These are phyloP conservation scores for Lunasporangiospora selenospora DNA, from an alignment of 192 early-diverging fungal genomes.

Conservation along the genomic window DNA sequence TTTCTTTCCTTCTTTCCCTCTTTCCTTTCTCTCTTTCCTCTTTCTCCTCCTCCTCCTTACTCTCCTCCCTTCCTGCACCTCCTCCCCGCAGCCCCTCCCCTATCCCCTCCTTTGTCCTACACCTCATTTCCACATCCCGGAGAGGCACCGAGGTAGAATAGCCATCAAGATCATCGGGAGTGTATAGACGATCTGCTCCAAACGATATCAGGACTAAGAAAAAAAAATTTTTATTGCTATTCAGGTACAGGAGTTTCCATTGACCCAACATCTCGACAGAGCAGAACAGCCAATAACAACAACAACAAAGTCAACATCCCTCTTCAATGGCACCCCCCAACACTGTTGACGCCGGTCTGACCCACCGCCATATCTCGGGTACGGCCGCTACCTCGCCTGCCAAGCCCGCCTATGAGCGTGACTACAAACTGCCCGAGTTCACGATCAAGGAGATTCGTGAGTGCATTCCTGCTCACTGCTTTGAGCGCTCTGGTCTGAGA, in stretches of 20 bases:
- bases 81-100: neutral
- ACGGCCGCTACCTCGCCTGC: neutral
- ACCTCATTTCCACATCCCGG: too few relatives aligned
- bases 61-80: neutral
- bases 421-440: constrained; percentile 71
- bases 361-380: constrained; percentile 28
- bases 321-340: constrained; percentile 46
- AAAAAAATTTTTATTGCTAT: constrained; percentile 9
- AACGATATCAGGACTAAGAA: constrained; percentile 13
- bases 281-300: neutral
- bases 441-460: constrained; percentile 93
- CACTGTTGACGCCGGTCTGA: constrained; percentile 43
- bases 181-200: too few relatives aligned
- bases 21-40: constrained; percentile 1
- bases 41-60: neutral
- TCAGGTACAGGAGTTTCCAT: too few relatives aligned
- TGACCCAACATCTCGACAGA: too few relatives aligned
- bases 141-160: too few relatives aligned
- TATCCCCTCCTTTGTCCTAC: neutral
- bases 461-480: constrained; percentile 91
- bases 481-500: constrained; percentile 80
- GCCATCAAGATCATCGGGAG: too few relatives aligned
- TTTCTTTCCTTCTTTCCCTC: neutral
- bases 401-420: constrained; percentile 45
- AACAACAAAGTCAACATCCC: constrained; percentile 1